Conservation (phyloP, 352 stramenopile genomes). For the Globisporangium radiosum region DNA sequence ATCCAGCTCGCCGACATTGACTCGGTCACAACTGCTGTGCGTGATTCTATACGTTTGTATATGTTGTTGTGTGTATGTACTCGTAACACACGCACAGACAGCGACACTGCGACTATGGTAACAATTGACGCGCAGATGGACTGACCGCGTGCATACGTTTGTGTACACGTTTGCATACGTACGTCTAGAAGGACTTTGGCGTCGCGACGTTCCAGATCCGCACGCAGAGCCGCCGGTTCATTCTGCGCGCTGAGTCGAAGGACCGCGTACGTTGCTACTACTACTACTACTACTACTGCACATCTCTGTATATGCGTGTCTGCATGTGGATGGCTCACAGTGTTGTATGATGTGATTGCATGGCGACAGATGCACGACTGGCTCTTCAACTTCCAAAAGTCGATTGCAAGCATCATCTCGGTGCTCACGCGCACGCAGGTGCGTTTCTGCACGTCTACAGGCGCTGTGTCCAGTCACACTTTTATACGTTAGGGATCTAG, state of each 20-base stretch:
- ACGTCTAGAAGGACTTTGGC: conserved; percentile 71
- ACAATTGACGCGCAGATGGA: background rate
- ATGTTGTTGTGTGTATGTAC: conserved; percentile 3
- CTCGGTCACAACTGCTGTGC: conserved; percentile 78
- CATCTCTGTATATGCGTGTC: too few species aligned
- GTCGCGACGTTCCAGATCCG: conserved; percentile 79
- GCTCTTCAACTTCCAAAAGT: conserved; percentile 88
- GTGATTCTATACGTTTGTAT: conserved; percentile 1
- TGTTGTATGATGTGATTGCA: background rate
- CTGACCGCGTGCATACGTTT: background rate
- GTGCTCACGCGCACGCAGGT: conserved; percentile 61
- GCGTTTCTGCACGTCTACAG: background rate
- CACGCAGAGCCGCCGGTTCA: conserved; percentile 64
- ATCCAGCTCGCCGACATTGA: conserved; percentile 81
- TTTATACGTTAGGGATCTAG: too few species aligned
- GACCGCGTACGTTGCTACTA: conserved; percentile 42
- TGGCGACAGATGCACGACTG: conserved; percentile 75
- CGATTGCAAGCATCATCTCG: conserved; percentile 82
- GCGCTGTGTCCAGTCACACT: background rate
- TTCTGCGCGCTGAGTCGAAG: conserved; percentile 76
- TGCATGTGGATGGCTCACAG: background rate
- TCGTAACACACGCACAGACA: too few species aligned
- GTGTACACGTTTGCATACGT: background rate
- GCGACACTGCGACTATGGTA: background rate
- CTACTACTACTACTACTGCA: too few species aligned